Conservation (phyloP, 768 basidiomycete species). For the Phaffia australis region DNA sequence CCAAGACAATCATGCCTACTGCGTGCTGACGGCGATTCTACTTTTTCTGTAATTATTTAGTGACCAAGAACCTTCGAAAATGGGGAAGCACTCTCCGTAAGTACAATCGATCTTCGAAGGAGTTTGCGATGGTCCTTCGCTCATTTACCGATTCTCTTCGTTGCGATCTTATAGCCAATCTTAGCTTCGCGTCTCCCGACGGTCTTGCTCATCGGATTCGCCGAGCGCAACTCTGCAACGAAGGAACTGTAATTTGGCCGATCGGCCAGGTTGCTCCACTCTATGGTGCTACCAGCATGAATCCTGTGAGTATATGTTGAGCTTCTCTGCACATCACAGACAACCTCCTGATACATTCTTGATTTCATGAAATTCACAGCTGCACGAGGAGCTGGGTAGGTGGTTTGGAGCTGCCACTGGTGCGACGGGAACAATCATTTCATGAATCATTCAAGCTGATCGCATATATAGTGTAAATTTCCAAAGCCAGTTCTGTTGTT, state of each 20-base stretch:
- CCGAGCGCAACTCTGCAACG: conserved; percentile 1
- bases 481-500: neutral
- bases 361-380: neutral
- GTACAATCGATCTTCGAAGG: no score
- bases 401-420: conserved; percentile 3
- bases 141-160: no score
- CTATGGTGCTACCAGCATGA: neutral
- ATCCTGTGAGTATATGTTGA: neutral
- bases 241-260: conserved; percentile 5
- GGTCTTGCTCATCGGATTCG: conserved; percentile 2
- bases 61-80: neutral
- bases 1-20: neutral
- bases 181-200: neutral
- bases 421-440: conserved; percentile 6
- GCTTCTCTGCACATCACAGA: neutral
- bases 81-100: conserved; percentile 6
- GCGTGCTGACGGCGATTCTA: neutral
- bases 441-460: neutral
- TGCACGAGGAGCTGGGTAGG: conserved; percentile 9
- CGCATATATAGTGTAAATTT: neutral
- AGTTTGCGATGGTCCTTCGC: no score
- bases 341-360: neutral
- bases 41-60: neutral
- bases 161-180: neutral
- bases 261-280: conserved; percentile 1